phyloP scores from a whole-genome alignment of 2,329 filamentous ascomycete genomes.

The Sporothrix inflata region DNA sequence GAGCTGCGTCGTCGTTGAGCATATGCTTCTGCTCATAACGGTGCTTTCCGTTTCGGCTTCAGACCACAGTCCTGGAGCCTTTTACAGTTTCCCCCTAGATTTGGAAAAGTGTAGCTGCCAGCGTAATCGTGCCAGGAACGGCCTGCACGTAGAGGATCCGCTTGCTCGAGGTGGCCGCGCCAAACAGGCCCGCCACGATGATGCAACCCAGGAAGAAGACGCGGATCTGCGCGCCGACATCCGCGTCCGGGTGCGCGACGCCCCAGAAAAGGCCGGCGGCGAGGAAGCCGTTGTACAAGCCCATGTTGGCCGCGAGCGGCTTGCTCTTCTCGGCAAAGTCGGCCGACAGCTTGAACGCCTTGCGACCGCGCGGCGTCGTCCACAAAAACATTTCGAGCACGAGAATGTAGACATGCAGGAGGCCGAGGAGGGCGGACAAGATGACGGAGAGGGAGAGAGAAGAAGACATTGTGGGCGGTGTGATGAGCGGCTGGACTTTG shows the following conservation, averaged over 20 bases:
- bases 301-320: conserved; percentile 53
- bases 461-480: too few relatives aligned
- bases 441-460: conserved; percentile 22
- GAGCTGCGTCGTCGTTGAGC: too few relatives aligned
- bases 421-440: conserved; percentile 46
- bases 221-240: conserved; percentile 48
- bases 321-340: conserved; percentile 52
- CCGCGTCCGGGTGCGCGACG: conserved; percentile 49
- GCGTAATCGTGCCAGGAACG: conserved; percentile 42
- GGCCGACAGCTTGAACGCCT: conserved; percentile 49
- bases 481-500: too few relatives aligned
- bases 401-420: conserved; percentile 54
- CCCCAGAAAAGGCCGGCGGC: conserved; percentile 54
- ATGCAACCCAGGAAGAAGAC: conserved; percentile 55
- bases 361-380: conserved; percentile 50
- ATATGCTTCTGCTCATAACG: too few relatives aligned
- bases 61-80: too few relatives aligned
- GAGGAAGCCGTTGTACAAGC: conserved; percentile 58
- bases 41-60: too few relatives aligned
- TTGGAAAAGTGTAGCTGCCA: conserved; percentile 38
- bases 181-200: conserved; percentile 50
- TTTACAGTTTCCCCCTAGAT: neutral
- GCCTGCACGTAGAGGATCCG: conserved; percentile 52
- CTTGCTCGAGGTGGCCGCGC: conserved; percentile 46
- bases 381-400: conserved; percentile 56